Evolutionary conservation across 257 asterid species (phyloP).

Genomic region (Solanum piurae): DNA sequence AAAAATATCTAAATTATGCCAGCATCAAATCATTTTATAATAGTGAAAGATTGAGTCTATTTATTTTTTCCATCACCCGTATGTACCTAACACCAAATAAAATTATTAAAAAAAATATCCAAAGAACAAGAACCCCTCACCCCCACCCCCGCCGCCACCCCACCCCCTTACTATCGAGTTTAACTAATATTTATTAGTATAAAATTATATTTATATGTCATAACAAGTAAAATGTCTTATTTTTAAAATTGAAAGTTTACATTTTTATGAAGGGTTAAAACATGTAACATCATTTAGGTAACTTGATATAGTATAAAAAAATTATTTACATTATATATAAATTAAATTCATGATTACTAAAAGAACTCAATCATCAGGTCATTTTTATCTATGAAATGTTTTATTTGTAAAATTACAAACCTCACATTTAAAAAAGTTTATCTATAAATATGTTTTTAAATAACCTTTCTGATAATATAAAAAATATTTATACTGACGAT

Average conservation of each 20-base stretch:
- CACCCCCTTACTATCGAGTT: background rate
- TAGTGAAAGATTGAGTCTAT: slow-evolving; percentile 1
- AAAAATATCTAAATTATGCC: background rate
- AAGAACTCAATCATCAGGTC: background rate
- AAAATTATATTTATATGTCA: background rate
- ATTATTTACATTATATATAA: background rate
- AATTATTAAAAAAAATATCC: background rate
- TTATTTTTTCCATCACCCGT: slow-evolving; percentile 9
- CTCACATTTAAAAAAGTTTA: background rate
- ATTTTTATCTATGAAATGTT: background rate
- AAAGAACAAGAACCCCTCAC: background rate
- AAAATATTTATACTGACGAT: too few species aligned
- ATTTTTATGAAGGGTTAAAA: background rate
- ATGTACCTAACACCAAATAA: slow-evolving; percentile 13
- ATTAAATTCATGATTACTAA: background rate
- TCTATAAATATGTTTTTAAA: background rate
- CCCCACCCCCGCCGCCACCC: background rate
- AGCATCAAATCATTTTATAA: slow-evolving; percentile 15
- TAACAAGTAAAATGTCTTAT: background rate
- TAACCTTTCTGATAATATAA: background rate
- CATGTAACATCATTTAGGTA: background rate
- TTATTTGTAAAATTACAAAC: background rate
- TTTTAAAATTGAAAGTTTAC: background rate
- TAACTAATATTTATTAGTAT: background rate
- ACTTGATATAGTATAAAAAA: background rate